Conservation (phyloP, 495 filamentous ascomycete species). For the Neurospora pannonica region DNA sequence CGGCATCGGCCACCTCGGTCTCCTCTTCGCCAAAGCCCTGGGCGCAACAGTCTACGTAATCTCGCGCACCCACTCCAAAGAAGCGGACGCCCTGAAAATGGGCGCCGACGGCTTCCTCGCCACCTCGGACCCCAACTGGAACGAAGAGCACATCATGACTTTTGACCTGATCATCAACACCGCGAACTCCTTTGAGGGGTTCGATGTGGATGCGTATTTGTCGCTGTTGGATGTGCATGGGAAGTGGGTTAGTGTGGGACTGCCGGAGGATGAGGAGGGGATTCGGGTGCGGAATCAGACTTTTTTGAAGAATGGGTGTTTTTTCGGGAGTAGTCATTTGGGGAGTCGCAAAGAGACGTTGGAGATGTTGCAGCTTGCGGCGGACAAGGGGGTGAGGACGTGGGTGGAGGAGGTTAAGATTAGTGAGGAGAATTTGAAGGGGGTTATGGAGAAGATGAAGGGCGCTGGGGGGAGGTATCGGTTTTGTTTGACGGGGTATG, state of each 20-base stretch:
- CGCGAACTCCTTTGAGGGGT: slow-evolving; percentile 42
- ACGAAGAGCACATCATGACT: slow-evolving; percentile 39
- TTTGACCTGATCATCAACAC: slow-evolving; percentile 56
- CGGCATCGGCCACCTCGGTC: slow-evolving; percentile 65
- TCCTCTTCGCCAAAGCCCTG: slow-evolving; percentile 62
- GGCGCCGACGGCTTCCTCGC: slow-evolving; percentile 69
- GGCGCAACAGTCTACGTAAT: slow-evolving; percentile 65
- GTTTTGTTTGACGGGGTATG: slow-evolving; percentile 38
- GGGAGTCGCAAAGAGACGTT: slow-evolving; percentile 73
- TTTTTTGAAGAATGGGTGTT: slow-evolving; percentile 65
- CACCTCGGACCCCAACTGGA: slow-evolving; percentile 60
- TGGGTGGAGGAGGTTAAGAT: slow-evolving; percentile 76
- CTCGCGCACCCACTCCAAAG: slow-evolving; percentile 57
- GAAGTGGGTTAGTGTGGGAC: slow-evolving; percentile 70
- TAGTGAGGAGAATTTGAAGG: slow-evolving; percentile 55
- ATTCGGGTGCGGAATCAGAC: slow-evolving; percentile 67
- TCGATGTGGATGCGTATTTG: slow-evolving; percentile 60
- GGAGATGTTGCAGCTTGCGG: slow-evolving; percentile 73
- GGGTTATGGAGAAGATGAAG: slow-evolving; percentile 57
- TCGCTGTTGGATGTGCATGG: slow-evolving; percentile 76
- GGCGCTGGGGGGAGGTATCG: slow-evolving; percentile 58
- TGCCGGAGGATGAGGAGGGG: slow-evolving; percentile 75
- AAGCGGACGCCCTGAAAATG: slow-evolving; percentile 55
- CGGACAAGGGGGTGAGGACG: slow-evolving; percentile 68
- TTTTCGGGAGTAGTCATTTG: slow-evolving; percentile 74